Conservation (phyloP, 257 asterid genomes). For the Nemophila menziesii region DNA sequence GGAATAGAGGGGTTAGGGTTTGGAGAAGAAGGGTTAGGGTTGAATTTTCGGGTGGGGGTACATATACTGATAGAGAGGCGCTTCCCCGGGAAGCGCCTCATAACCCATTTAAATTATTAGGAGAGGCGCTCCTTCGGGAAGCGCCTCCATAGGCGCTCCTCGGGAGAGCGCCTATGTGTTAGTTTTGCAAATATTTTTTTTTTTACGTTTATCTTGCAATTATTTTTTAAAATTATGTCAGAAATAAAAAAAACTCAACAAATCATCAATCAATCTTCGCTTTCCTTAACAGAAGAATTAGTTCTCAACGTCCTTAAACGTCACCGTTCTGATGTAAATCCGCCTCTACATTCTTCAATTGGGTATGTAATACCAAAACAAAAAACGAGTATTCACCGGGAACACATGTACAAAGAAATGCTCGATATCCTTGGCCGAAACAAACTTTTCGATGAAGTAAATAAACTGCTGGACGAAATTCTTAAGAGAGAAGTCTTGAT, state of each 20-base stretch:
- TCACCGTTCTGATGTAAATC: slow-evolving; percentile 66
- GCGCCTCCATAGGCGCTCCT: too few species aligned
- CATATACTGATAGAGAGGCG: too few species aligned
- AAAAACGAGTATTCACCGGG: slow-evolving; percentile 19
- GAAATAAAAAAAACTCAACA: slow-evolving; percentile 29
- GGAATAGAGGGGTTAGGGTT: too few species aligned
- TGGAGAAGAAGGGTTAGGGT: too few species aligned
- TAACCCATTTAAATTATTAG: too few species aligned
- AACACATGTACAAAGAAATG: slow-evolving; percentile 39
- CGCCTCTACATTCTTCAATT: slow-evolving; percentile 50
- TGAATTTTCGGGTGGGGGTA: too few species aligned
- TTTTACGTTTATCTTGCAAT: too few species aligned
- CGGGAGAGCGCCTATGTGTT: too few species aligned
- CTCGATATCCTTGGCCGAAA: slow-evolving; percentile 52
- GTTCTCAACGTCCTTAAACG: slow-evolving; percentile 57
- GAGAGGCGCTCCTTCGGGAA: too few species aligned
- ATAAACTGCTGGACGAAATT: slow-evolving; percentile 75
- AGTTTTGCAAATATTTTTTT: too few species aligned
- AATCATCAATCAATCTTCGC: slow-evolving; percentile 24
- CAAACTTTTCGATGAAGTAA: slow-evolving; percentile 36
- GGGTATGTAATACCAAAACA: slow-evolving; percentile 18
- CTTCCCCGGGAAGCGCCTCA: too few species aligned
- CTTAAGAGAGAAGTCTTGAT: slow-evolving; percentile 23
- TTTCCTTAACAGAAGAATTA: slow-evolving; percentile 36
- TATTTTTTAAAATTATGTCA: too few species aligned